Evolutionary conservation across 2,329 filamentous ascomycete species (phyloP), one percentile per base, ranked within the genome.

Genomic region (Cadophora malorum): DNA sequence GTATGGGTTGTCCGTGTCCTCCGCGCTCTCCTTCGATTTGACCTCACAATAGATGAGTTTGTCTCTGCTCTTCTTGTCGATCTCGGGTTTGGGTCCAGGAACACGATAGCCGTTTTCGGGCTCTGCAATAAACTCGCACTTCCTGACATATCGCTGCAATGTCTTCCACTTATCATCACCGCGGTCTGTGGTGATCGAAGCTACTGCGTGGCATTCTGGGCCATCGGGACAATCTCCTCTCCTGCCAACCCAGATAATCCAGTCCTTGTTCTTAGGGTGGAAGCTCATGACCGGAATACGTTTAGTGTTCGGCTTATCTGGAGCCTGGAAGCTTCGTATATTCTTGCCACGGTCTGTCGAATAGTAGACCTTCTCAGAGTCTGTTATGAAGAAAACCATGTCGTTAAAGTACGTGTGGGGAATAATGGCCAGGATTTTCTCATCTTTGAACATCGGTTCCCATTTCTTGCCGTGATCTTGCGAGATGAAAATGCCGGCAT

Each of bases 391-490:
- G 79, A 92, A 99, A 33, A 96, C 91, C 50, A 90, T 86, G 76
- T 97, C 93, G 74, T 92, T 93, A 79, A 93, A 90, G 79, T 94
- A 91, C 59, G 84, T 84, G 77, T 99, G 93, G 28, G 91, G 91
- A 66, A 91, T 86, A 72, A 99, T 92, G 23, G 81, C 83, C 55
- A 85, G 81, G 66, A 98, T 87, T 2, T 88, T 83, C 72, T 94
- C 88, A 38, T 88, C 87, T 67, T 91, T 84, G 2, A 96, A 85
- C 55, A 90, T 89, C 64, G 85, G 82, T 28, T 88, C 82, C 95
- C 96, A 99, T 1, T 81, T 89, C 81, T 97, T 97, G 75, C 96
- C 96, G 76, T 97, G 95, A 77, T 99, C 89, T 64, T 89, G 87
- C 0, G 92, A 92, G 65, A 96, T 85, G 79, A 85, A 94, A 21